Conservation (phyloP, 1,284 basidiomycete genomes). For the Singerocomus inundabilis region DNA sequence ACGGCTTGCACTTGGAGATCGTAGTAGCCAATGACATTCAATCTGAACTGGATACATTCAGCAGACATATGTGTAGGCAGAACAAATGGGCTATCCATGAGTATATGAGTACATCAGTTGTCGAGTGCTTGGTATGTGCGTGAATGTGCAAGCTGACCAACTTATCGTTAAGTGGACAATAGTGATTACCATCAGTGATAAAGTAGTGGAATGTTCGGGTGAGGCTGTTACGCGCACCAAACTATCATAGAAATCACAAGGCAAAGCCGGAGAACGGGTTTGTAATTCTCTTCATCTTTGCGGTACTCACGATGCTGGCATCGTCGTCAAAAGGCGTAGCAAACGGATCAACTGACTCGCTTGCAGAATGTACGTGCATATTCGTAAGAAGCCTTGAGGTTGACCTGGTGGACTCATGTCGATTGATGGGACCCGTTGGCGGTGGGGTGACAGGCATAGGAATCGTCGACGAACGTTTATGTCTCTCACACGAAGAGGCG, state of each 20-base stretch:
- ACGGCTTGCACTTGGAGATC: background rate
- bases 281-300: conserved; percentile 21
- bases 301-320: conserved; percentile 33
- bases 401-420: conserved; percentile 35
- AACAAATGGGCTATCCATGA: conserved; percentile 4
- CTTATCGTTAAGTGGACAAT: conserved; percentile 10
- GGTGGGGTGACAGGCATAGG: conserved; percentile 23
- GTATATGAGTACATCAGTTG: conserved; percentile 27
- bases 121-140: background rate
- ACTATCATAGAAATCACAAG: conserved; percentile 14
- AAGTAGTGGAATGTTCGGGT: conserved; percentile 9
- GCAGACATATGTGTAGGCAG: background rate
- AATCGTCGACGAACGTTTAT: conserved; percentile 34
- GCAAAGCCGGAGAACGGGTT: conserved; percentile 35
- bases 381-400: conserved; percentile 48
- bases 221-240: background rate
- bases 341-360: conserved; percentile 52
- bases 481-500: conserved; percentile 11
- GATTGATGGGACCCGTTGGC: conserved; percentile 25
- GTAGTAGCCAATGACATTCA: background rate
- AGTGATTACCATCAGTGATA: conserved; percentile 14
- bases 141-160: conserved; percentile 10
- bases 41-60: conserved; percentile 6
- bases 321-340: conserved; percentile 78
- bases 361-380: conserved; percentile 41